Percentiles rank a stretch among this genome's conserved stretches.
These are phyloP conservation scores for Usnea hakonensis DNA, from an alignment of 495 filamentous ascomycete genomes.

Conservation along the genomic window DNA sequence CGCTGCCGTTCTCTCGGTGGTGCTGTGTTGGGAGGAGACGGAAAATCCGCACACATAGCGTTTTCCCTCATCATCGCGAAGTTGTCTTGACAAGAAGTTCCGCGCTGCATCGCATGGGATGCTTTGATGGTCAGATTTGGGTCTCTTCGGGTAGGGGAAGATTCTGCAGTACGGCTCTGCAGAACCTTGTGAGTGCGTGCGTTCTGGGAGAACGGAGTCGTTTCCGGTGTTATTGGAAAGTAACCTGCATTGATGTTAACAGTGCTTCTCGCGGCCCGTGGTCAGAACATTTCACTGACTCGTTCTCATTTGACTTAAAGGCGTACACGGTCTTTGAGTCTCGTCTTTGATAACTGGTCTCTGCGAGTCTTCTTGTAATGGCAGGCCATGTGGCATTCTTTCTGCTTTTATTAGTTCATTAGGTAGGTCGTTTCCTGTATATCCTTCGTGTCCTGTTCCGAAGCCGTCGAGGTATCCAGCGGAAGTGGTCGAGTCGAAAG, in stretches of 20 bases:
- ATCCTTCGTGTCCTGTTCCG: slow-evolving; percentile 18
- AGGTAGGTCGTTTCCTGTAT: slow-evolving; percentile 6
- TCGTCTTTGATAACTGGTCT: slow-evolving; percentile 4
- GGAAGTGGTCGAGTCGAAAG: slow-evolving; percentile 14
- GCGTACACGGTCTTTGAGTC: slow-evolving; percentile 48
- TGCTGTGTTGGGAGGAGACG: slow-evolving; percentile 43
- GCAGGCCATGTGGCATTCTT: not conserved
- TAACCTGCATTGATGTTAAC: slow-evolving; percentile 30
- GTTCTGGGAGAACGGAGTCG: slow-evolving; percentile 40
- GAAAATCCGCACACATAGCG: slow-evolving; percentile 33
- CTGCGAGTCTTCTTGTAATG: slow-evolving; percentile 1
- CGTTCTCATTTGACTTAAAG: slow-evolving; percentile 44
- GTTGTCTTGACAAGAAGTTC: slow-evolving; percentile 41
- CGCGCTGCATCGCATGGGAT: slow-evolving; percentile 40
- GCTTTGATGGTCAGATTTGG: slow-evolving; percentile 30
- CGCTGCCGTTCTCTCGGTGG: slow-evolving; percentile 22
- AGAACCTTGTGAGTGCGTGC: slow-evolving; percentile 27
- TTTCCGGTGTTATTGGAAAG: slow-evolving; percentile 42
- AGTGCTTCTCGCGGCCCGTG: slow-evolving; percentile 2
- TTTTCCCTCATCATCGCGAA: slow-evolving; percentile 24
- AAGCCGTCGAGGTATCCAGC: slow-evolving; percentile 23
- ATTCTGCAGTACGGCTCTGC: slow-evolving; percentile 17
- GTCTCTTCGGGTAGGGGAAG: slow-evolving; percentile 22
- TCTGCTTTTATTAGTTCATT: slow-evolving; percentile 2
- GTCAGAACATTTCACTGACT: slow-evolving; percentile 37